Base-by-base conservation (phyloP, 2,329 filamentous ascomycete species). In the Chaetomiaceae sp. region DNA sequence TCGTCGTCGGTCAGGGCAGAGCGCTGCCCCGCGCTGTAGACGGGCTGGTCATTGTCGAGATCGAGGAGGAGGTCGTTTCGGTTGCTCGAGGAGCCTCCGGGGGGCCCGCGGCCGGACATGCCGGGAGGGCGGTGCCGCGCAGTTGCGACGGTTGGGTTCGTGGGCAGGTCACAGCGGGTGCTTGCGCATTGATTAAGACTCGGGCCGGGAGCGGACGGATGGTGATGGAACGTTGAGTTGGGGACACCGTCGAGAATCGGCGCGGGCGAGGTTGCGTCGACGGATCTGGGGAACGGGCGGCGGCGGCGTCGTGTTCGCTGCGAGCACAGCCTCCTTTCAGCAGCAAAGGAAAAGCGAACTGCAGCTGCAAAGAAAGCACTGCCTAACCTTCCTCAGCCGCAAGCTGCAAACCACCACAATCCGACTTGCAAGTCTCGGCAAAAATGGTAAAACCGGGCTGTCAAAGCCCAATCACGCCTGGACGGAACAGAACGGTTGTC, bases 21-120 rank as follows among this genome's bases (percentile, higher is more conserved):
- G 48, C 81, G 79, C 65, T 89, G 84, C 53, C 88, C 88, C 56
- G 76, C 76, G 64, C 77, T 80, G 68, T 96, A 95, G 49, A 76
- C 64, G 43, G 84, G 81, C 56, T 83, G 79, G 48, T 83, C 75
- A 60, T 84, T 81, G 59, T 86, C 81, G 55, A 88, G 73, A 65
- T 89, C 86, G 63, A 90, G 80, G 48, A 90, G 74, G 51, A 88
- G 76, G 62, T 83, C 76, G 62, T 79, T 69, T 58, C 64, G 67
- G 58, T 69, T 67, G 57, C 62, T 65, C 53, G 72, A 69, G 57
- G 73, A 65, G 58, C 67, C 73, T 62, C 72, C 73, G 53, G 70
- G 70, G 61, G 72, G 72, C 62, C 71, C 72, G 69, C 73, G 70
- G 65, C 78, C 78, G 69, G 79, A 74, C 80, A 84, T 84, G 68